These are phyloP conservation scores for Whalleya microplaca DNA, from an alignment of 2,329 filamentous ascomycete genomes.

Conservation along the genomic window DNA sequence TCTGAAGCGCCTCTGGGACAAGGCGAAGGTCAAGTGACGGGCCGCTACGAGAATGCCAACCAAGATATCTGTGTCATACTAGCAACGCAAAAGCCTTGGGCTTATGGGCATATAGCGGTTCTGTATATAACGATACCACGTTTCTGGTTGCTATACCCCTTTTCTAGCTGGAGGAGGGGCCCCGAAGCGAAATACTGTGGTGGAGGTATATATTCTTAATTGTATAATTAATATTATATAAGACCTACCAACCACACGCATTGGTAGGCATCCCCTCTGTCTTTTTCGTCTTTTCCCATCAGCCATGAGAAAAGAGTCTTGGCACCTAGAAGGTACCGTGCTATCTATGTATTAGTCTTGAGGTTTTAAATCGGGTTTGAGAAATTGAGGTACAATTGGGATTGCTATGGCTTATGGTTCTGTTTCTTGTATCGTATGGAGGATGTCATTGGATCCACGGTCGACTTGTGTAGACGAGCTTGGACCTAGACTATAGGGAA, in stretches of 20 bases:
- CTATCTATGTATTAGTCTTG: no score
- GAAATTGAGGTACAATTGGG: no score
- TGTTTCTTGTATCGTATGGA: no score
- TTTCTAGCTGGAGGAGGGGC: slow-evolving; percentile 10
- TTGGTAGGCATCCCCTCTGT: neutral
- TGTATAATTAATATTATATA: slow-evolving; percentile 37
- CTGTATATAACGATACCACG: slow-evolving; percentile 30
- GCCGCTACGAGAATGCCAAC: slow-evolving; percentile 13
- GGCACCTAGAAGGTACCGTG: neutral
- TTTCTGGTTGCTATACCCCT: slow-evolving; percentile 21
- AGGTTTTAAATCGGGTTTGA: no score
- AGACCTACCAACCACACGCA: slow-evolving; percentile 1
- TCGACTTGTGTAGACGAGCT: no score
- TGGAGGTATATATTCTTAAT: slow-evolving; percentile 34
- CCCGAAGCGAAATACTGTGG: slow-evolving; percentile 20
- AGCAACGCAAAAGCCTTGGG: slow-evolving; percentile 14
- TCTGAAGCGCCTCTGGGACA: slow-evolving; percentile 22
- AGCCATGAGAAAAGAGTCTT: neutral
- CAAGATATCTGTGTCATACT: slow-evolving; percentile 14
- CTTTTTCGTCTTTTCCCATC: neutral
- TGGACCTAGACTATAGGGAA: no score
- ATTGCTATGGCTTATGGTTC: no score
- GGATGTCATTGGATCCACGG: no score
- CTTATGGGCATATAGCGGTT: slow-evolving; percentile 26
- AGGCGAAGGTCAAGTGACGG: slow-evolving; percentile 24